Evolutionary conservation across 257 asterid species (phyloP).

Genomic region (Ligustrum vulgare): DNA sequence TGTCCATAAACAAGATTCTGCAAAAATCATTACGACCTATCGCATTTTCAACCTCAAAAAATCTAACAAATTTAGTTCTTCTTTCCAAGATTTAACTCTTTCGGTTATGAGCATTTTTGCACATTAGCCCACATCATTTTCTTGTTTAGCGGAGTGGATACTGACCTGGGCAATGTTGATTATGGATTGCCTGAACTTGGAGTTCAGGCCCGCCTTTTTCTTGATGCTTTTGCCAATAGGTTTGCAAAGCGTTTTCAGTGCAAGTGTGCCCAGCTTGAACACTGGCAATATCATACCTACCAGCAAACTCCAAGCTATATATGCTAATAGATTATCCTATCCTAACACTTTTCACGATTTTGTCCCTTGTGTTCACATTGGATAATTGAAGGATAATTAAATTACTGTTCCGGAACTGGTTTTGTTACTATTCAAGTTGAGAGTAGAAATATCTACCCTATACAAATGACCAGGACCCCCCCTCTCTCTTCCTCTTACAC

Average conservation of each 20-base stretch:
- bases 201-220: slow-evolving; percentile 69
- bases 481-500: too few species aligned
- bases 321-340: not conserved
- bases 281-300: slow-evolving; percentile 65
- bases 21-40: not conserved
- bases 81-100: not conserved
- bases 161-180: slow-evolving; percentile 79
- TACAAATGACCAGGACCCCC: too few species aligned
- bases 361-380: too few species aligned
- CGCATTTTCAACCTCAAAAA: not conserved
- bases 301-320: not conserved
- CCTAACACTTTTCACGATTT: too few species aligned
- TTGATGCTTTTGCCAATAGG: slow-evolving; percentile 81
- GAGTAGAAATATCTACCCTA: too few species aligned
- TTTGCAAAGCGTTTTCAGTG: slow-evolving; percentile 71
- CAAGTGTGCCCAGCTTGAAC: slow-evolving; percentile 78
- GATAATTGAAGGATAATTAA: too few species aligned
- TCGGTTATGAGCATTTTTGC: too few species aligned
- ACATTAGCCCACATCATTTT: not conserved
- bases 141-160: not conserved
- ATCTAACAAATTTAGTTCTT: not conserved
- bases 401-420: too few species aligned
- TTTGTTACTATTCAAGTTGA: too few species aligned
- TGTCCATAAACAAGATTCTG: not conserved
- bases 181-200: slow-evolving; percentile 65